phyloP scores from a whole-genome alignment of 257 asterid species.

The Solanum lignicaule region DNA sequence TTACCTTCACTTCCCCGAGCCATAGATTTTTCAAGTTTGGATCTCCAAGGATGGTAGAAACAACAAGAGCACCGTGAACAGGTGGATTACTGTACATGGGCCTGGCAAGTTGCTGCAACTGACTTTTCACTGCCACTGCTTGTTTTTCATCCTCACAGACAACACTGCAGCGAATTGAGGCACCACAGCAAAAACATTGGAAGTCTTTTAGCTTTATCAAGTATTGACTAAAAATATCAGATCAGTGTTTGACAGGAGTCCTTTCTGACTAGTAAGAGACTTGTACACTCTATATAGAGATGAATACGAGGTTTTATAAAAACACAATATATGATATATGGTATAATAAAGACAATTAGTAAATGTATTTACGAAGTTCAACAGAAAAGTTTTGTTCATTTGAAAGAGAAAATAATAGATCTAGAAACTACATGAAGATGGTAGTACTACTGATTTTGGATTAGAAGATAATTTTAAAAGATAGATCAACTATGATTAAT shows the following conservation, averaged over 20 bases:
- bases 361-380: background rate
- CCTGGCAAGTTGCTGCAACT: conserved; percentile 93
- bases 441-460: background rate
- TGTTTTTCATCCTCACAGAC: conserved; percentile 91
- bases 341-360: background rate
- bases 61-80: conserved; percentile 80
- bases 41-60: conserved; percentile 77
- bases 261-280: background rate
- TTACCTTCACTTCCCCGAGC: conserved; percentile 94
- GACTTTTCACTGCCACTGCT: conserved; percentile 94
- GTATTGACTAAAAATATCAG: background rate
- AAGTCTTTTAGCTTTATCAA: background rate
- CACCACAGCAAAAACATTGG: background rate
- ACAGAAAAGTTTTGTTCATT: background rate
- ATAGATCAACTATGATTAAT: background rate
- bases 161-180: conserved; percentile 35
- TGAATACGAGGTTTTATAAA: background rate
- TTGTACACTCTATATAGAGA: background rate
- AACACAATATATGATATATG: background rate
- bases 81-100: conserved; percentile 99
- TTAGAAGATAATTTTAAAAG: background rate
- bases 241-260: background rate
- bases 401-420: background rate
- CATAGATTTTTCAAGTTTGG: conserved; percentile 71
- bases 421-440: background rate